Evolutionary conservation across 352 stramenopile species (phyloP).

Genomic region (Phytopythium litorale): DNA sequence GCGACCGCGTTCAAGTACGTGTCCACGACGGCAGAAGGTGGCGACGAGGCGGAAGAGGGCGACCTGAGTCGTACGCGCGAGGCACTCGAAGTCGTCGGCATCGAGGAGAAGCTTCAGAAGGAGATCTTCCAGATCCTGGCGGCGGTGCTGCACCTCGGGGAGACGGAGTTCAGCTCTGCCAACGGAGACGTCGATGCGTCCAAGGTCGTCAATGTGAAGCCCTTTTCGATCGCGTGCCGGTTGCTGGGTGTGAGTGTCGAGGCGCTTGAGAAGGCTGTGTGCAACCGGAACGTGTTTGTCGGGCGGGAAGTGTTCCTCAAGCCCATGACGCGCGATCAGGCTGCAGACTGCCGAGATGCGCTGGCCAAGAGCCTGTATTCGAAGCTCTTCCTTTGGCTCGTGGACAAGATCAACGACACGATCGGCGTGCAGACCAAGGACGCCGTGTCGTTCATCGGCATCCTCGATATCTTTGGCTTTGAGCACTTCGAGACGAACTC

Average conservation of each 20-base stretch:
- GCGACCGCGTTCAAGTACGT: conserved; percentile 71
- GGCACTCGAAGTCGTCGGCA: conserved; percentile 87
- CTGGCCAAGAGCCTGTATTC: conserved; percentile 94
- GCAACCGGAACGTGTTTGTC: conserved; percentile 81
- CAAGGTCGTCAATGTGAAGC: conserved; percentile 48
- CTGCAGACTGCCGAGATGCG: conserved; percentile 88
- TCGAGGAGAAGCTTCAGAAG: conserved; percentile 73
- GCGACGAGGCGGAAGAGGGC: conserved; percentile 51
- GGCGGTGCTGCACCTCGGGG: conserved; percentile 90
- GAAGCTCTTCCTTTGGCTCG: conserved; percentile 95
- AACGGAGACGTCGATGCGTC: conserved; percentile 81
- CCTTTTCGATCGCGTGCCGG: conserved; percentile 51
- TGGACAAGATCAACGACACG: conserved; percentile 92
- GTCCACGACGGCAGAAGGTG: conserved; percentile 24
- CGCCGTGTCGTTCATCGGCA: conserved; percentile 82
- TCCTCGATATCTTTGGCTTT: conserved; percentile 93
- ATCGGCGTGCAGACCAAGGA: conserved; percentile 63
- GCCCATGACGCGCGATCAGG: conserved; percentile 83
- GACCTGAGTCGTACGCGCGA: conserved; percentile 70
- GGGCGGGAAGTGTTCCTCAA: conserved; percentile 77
- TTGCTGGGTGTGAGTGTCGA: conserved; percentile 55
- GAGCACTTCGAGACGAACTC: conserved; percentile 91
- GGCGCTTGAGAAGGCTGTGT: conserved; percentile 63
- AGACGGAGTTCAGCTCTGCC: conserved; percentile 80
- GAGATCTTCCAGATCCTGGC: conserved; percentile 89